These are phyloP conservation scores for Vitis cinerea DNA, from an alignment of 164 flowering plant species.

Conservation along the genomic window DNA sequence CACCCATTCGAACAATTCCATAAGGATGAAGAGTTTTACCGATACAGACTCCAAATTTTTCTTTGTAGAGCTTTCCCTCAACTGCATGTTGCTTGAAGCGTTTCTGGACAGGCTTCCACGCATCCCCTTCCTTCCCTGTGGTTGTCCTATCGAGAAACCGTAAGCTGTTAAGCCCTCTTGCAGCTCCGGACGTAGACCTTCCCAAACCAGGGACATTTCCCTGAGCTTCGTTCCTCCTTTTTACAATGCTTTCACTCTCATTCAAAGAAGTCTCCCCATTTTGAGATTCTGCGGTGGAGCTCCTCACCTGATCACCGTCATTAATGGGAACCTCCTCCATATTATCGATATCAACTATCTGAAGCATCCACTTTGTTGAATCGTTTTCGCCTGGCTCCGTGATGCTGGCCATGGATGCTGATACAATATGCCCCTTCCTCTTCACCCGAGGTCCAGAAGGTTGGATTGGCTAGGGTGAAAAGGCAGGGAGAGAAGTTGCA, in stretches of 20 bases:
- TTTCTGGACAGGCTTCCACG: conserved; percentile 71
- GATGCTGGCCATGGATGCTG: not conserved
- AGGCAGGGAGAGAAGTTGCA: conserved; percentile 4
- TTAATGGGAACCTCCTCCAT: conserved; percentile 28
- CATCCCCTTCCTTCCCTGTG: conserved; percentile 70
- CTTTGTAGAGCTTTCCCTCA: conserved; percentile 51
- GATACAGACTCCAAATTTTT: conserved; percentile 75
- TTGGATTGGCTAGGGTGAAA: not conserved
- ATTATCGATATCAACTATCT: conserved; percentile 39
- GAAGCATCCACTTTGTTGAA: conserved; percentile 47
- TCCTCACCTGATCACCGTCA: not conserved
- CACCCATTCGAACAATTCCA: not conserved
- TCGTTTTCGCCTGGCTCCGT: not conserved
- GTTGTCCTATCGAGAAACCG: conserved; percentile 67
- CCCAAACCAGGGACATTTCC: conserved; percentile 20
- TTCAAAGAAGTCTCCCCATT: conserved; percentile 5
- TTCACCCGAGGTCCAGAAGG: not conserved
- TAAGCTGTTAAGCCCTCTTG: conserved; percentile 58
- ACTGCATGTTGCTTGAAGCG: conserved; percentile 56
- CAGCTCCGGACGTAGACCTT: conserved; percentile 42
- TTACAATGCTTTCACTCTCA: conserved; percentile 19
- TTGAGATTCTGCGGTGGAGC: not conserved
- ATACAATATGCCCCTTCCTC: too few species aligned
- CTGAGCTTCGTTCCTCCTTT: conserved; percentile 18
- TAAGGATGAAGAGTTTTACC: conserved; percentile 35